Evolutionary conservation across 805 yeast species (phyloP).

Genomic region (Kuraishia floccosa): DNA sequence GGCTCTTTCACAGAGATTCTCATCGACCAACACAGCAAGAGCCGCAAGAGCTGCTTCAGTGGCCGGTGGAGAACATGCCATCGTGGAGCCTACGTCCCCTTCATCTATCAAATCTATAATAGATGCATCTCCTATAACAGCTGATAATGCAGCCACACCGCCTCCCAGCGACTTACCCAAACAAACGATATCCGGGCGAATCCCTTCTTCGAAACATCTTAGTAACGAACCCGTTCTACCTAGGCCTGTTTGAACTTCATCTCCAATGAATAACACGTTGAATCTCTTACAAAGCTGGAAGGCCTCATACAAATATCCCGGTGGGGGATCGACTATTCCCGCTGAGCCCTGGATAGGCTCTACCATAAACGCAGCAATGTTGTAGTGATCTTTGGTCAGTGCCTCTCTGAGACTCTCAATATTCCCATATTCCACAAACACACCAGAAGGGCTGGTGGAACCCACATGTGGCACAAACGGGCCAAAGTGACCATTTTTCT

Average conservation of each 20-base stretch:
- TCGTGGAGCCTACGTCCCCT: constrained; percentile 20
- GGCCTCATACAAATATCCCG: constrained; percentile 9
- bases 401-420: constrained; percentile 10
- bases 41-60: constrained; percentile 17
- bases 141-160: constrained; percentile 14
- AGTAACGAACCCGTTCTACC: constrained; percentile 15
- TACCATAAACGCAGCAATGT: constrained; percentile 16
- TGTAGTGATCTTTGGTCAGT: constrained; percentile 9
- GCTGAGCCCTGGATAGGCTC: constrained; percentile 19
- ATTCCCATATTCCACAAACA: constrained; percentile 10
- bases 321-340: constrained; percentile 17
- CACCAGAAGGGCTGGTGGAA: constrained; percentile 13
- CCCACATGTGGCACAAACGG: constrained; percentile 14
- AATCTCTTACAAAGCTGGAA: constrained; percentile 12
- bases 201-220: constrained; percentile 9
- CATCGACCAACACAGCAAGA: constrained; percentile 10
- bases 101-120: too few species aligned
- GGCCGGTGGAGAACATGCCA: constrained; percentile 18
- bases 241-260: constrained; percentile 17
- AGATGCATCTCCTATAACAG: constrained; percentile 10
- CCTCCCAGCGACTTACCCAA: constrained; percentile 16
- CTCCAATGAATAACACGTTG: constrained; percentile 15
- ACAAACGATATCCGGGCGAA: constrained; percentile 16
- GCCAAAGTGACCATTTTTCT: constrained; percentile 7
- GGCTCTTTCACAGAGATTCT: background rate